phyloP scores from a whole-genome alignment of 139 green algal genomes.

The Desmodesmus armatus region DNA sequence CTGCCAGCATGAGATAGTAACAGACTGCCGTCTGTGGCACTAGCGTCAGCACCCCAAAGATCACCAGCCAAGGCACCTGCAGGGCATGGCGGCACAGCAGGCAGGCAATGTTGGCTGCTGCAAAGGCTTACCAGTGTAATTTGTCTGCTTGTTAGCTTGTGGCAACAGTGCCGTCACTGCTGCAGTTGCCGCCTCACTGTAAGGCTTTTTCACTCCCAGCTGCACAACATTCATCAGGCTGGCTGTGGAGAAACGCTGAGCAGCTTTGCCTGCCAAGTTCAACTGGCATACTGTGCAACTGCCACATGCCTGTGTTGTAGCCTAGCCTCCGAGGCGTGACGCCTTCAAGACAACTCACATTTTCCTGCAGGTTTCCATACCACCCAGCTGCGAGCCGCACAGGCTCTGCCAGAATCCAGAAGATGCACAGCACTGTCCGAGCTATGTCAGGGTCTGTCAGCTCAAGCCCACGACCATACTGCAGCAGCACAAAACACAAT shows the following conservation, averaged over 20 bases:
- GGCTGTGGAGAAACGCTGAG: no score
- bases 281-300: no score
- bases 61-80: slow-evolving; percentile 67
- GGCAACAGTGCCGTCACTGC: no score
- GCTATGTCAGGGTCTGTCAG: slow-evolving; percentile 60
- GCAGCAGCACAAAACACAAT: no score
- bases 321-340: no score
- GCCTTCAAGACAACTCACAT: no score
- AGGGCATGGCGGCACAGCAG: background rate
- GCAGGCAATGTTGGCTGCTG: background rate
- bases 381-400: slow-evolving; percentile 55
- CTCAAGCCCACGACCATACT: slow-evolving; percentile 56
- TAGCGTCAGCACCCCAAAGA: slow-evolving; percentile 62
- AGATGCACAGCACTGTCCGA: slow-evolving; percentile 57
- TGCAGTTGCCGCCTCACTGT: no score
- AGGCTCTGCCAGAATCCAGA: slow-evolving; percentile 68
- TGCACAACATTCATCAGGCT: no score
- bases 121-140: no score
- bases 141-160: background rate
- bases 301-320: no score
- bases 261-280: no score
- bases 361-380: slow-evolving; percentile 72
- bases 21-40: slow-evolving; percentile 49
- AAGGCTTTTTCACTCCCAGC: no score
- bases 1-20: slow-evolving; percentile 62